Evolutionary conservation across 768 basidiomycete species (phyloP), one percentile per base, ranked within the genome.

Genomic region (Leccinellum rugosiceps): DNA sequence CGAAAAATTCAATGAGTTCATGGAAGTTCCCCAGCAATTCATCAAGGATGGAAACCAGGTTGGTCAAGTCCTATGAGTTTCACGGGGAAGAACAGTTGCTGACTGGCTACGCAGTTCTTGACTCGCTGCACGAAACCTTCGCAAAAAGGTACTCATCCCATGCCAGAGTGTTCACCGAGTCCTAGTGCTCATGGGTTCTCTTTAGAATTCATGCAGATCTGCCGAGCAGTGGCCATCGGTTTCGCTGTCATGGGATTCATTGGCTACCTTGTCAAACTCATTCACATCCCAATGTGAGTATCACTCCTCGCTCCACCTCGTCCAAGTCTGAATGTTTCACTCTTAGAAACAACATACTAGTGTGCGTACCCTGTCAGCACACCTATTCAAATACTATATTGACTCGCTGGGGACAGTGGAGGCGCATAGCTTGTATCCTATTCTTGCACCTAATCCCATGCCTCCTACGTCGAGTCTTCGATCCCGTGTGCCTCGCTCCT

Each of bases 221-320:
- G 88, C 78, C 89, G 87, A 72, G 97, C 97, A 32, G 94, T 99
- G 54, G 94, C 94, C 2, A 87, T 98, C 59, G 97, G 97, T 14
- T 99, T 99, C 69, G 93, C 88, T 51, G 92, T 99, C 63, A 98
- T 98, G 95, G 97, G 97, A 15, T 96, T 98, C 82, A 94, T 99
- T 72, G 97, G 97, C 15, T 99, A 96, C 79, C 89, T 98, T 70
- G 95, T 97, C 64, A 98, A 98, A 76, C 86, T 98, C 63, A 94
- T 98, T 66, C 94, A 98, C 76, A 97, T 96, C 75, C 94, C 95
- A 66, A 96, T 97, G 94, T 96, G 65, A 78, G 94, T 85, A 30
- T 35, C 57, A 17, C 53, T 38, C 53, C 38, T 51, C 41, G 44
- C 31, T 31, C 15, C 48, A 17, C 21, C n/a, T 50, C 50, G 13